These are phyloP conservation scores for Aphanomyces stellatus DNA, from an alignment of 352 stramenopile species.

Conservation along the genomic window DNA sequence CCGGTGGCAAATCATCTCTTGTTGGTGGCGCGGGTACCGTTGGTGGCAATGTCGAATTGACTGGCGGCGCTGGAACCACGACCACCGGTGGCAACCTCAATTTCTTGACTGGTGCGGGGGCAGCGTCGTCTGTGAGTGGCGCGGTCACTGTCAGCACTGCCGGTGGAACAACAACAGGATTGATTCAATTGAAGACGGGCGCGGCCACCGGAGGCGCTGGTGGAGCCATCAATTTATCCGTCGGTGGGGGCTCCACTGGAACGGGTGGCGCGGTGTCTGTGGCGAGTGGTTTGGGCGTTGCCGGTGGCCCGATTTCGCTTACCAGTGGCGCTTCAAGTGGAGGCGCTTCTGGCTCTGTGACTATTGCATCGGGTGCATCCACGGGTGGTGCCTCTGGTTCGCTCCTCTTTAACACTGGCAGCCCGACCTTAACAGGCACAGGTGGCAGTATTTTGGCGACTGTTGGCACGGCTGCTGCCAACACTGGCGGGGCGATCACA, in stretches of 20 bases:
- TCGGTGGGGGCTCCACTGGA: not conserved
- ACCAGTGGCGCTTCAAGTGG: slow-evolving; percentile 36
- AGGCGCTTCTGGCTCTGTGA: not conserved
- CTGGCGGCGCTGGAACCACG: not conserved
- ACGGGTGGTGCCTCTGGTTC: not conserved
- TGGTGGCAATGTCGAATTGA: not conserved
- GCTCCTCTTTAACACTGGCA: not conserved
- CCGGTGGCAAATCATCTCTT: not conserved
- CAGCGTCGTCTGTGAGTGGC: not conserved
- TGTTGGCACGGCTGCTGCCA: slow-evolving; percentile 14
- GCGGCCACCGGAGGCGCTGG: not conserved
- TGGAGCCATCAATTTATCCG: slow-evolving; percentile 1
- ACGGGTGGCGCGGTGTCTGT: not conserved
- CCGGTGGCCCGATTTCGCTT: slow-evolving; percentile 28
- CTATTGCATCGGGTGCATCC: not conserved
- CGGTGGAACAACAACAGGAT: not conserved
- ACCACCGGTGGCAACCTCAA: not conserved
- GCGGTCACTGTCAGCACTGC: not conserved
- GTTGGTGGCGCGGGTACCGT: not conserved
- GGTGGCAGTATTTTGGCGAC: not conserved
- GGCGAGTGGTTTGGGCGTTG: not conserved
- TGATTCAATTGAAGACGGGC: not conserved
- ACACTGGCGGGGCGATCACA: slow-evolving; percentile 25
- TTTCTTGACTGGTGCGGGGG: not conserved
- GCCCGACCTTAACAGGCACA: not conserved